A percentile compares a stretch with the other conserved stretches of the same genome.
Evolutionary conservation across 2,329 filamentous ascomycete genomes (phyloP).

Genomic region (Aphanocladium album): DNA sequence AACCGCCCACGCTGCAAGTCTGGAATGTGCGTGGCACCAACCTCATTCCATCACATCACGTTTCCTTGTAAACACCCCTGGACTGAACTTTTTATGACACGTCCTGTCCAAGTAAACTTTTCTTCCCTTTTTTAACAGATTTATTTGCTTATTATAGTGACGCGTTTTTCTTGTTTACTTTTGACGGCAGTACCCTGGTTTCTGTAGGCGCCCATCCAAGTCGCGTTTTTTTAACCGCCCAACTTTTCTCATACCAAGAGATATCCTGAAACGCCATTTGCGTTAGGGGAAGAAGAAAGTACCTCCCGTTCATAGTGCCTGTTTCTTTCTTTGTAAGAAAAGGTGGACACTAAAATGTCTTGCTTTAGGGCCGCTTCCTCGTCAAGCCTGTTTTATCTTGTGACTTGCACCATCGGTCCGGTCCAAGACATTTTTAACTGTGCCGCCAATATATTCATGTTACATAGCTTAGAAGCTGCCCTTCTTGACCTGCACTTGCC

Average conservation of each 20-base stretch:
- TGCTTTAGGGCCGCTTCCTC: not conserved
- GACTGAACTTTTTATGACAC: not conserved
- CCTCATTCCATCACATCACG: not conserved
- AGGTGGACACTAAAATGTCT: not conserved
- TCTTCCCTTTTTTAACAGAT: not conserved
- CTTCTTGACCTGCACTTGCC: not conserved
- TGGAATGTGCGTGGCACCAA: conserved; percentile 5
- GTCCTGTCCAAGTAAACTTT: not conserved
- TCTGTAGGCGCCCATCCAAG: not conserved
- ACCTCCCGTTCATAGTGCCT: not conserved
- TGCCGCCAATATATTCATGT: not conserved
- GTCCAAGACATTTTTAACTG: not conserved
- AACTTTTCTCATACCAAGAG: not conserved
- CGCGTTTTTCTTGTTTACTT: not conserved
- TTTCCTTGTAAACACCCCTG: not conserved
- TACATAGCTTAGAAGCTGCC: not conserved
- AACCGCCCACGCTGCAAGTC: not conserved
- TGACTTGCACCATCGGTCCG: not conserved
- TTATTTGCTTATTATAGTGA: not conserved
- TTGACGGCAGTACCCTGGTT: not conserved
- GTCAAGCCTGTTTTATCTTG: not conserved
- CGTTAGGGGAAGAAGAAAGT: not conserved
- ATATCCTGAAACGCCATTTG: not conserved
- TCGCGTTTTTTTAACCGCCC: conserved; percentile 1
- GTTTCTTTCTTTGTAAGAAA: too few relatives aligned